Evolutionary conservation across 2,329 filamentous ascomycete genomes (phyloP), one percentile per base, ranked within the genome.

Genomic region (Nigrospora sphaerica): DNA sequence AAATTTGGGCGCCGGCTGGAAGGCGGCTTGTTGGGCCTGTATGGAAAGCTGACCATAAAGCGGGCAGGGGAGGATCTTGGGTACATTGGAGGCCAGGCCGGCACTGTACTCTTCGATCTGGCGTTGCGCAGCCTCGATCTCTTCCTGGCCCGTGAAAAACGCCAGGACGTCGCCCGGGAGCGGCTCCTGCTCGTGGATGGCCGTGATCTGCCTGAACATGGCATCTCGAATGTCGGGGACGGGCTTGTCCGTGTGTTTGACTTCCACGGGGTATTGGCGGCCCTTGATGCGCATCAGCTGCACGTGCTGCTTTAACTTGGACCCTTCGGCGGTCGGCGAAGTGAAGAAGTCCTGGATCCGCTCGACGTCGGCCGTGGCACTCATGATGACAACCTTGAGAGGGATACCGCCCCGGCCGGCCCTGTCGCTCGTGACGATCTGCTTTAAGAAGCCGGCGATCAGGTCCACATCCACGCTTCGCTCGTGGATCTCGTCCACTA

Each of bases 401-500:
- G 86, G 83, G 31, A 85, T 70, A 6, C 86, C 86, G 9, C 84
- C 82, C 5, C 86, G 80, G 7, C 82, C 82, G 39, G 78, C 72
- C 34, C 79, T 77, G 46, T 82, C 73, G 3, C 77, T 72, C 1
- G 74, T 71, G 1, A 93, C 69, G 40, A 97, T 78, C 50, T 86
- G 85, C 60, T 88, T 88, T 51, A 98, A 62, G 53, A 98, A 97
- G 0, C 93, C 93, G 23, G 95, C 74, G 11, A 96, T 75, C 23
- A 98, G 69, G 68, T 98, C 93, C 9, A 96, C 92, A 62, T 97
- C 95, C 18, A 97, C 80, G 54, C 91, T 95, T 56, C 93, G 78
- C 69, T 98, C 93, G 69, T 98, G 93, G 12, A 98, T 93, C 65
- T 98, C 93, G 66, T 98, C 93, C 9, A 98, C 88, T 16, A 98